A percentile compares a stretch with the other conserved stretches of the same genome.
Evolutionary conservation across 2,329 filamentous ascomycete species (phyloP).

Genomic region (Paecilomyces dactylethromorphus): DNA sequence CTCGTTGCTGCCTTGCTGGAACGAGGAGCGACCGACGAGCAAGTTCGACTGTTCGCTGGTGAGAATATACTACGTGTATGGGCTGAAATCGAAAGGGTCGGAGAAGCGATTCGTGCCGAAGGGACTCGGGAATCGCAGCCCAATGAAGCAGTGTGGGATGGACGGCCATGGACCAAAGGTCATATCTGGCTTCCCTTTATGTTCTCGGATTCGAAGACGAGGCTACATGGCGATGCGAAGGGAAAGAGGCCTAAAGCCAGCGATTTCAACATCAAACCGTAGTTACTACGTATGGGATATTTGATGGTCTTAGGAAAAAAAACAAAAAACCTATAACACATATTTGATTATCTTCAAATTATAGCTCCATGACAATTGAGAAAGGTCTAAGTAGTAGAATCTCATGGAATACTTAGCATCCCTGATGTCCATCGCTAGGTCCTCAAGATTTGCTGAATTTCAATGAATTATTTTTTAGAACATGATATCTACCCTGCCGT

Average conservation of each 20-base stretch:
- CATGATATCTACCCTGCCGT: too few species aligned
- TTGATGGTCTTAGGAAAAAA: neutral
- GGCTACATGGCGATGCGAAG: neutral
- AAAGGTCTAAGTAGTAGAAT: neutral
- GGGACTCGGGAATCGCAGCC: constrained; percentile 7
- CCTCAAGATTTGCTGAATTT: too few species aligned
- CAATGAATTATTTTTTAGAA: too few species aligned
- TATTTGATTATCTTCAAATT: too few species aligned
- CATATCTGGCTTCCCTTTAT: too few species aligned
- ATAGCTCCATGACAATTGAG: neutral
- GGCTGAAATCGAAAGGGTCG: constrained; percentile 12
- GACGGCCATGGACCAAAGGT: too few species aligned
- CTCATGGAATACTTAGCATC: too few species aligned
- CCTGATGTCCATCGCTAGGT: too few species aligned
- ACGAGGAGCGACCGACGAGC: constrained; percentile 32
- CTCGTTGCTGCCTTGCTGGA: constrained; percentile 19
- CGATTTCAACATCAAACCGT: neutral
- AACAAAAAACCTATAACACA: neutral
- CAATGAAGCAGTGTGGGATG: constrained; percentile 6
- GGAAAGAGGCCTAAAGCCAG: neutral
- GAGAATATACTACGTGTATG: constrained; percentile 30
- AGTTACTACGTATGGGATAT: neutral
- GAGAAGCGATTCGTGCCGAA: constrained; percentile 7
- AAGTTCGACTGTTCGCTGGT: constrained; percentile 29
- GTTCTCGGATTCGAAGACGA: neutral